Evolutionary conservation across 306 rosid genomes (phyloP).

Genomic region (Crotalaria pallida): DNA sequence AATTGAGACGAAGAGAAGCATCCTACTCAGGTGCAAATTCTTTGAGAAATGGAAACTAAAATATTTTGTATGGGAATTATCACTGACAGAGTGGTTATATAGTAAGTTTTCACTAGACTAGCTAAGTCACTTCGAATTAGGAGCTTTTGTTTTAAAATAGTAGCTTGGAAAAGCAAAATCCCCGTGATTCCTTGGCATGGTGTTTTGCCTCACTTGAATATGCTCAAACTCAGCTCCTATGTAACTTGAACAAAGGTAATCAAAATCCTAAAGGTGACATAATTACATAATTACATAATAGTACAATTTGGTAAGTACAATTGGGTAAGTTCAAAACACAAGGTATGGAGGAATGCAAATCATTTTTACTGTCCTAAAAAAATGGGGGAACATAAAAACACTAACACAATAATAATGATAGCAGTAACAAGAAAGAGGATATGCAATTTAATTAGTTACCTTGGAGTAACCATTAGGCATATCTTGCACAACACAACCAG

Average conservation of each 20-base stretch:
- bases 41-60: slow-evolving; percentile 23
- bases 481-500: slow-evolving; percentile 97
- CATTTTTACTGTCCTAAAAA: slow-evolving; percentile 23
- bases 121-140: slow-evolving; percentile 30
- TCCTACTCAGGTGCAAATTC: slow-evolving; percentile 31
- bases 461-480: slow-evolving; percentile 98
- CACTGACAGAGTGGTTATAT: slow-evolving; percentile 48
- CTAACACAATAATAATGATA: not conserved
- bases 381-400: not conserved
- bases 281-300: no score
- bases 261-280: slow-evolving; percentile 14
- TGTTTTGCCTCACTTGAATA: slow-evolving; percentile 31
- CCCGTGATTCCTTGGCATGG: slow-evolving; percentile 39
- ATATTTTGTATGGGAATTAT: slow-evolving; percentile 31
- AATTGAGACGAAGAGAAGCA: slow-evolving; percentile 34
- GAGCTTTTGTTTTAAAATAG: slow-evolving; percentile 30
- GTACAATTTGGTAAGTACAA: not conserved
- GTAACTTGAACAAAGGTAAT: slow-evolving; percentile 27
- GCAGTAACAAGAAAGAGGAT: not conserved
- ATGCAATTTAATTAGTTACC: slow-evolving; percentile 39
- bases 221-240: slow-evolving; percentile 14
- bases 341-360: slow-evolving; percentile 18
- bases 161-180: slow-evolving; percentile 43
- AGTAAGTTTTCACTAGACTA: slow-evolving; percentile 52
- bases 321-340: slow-evolving; percentile 13